Evolutionary conservation across 495 filamentous ascomycete species (phyloP), one percentile per base, ranked within the genome.

Genomic region (Collariella sp.): DNA sequence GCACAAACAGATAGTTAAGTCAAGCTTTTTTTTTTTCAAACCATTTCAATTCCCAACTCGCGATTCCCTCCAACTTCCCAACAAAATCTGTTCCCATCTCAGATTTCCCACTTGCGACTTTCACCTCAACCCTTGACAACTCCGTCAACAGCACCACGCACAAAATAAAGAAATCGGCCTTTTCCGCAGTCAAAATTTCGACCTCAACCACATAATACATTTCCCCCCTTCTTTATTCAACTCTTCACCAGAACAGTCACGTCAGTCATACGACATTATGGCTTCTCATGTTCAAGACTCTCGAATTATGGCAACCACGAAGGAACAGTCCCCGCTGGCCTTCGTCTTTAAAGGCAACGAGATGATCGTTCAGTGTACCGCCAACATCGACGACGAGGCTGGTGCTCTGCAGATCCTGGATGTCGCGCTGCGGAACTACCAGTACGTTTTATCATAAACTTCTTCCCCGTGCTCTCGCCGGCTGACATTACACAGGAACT

Each of bases 331-430:
- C 22, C 52, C 43, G 11, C n/a, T 54, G 34, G 41, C 52, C 1
- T 54, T 54, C n/a, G 31, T 47, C 18, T 54, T 54, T 43, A 20
- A 5, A n/a, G 52, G 52, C n/a, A 54, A 46, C 20, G 55, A 57
- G 24, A 52, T 52, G 42, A 46, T 57, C 11, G 44, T 57, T 24
- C 55, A 57, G 9, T 52, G 43, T 35, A 52, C 43, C 6, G 43
- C 55, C 16, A 46, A 45, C 31, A 31, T 7, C 15, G 46, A 56
- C 31, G 54, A 56, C 2, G 2, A 40, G 22, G 31, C 34, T 7
- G 47, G 20, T 40, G 34, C 49, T 20, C 15, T 48, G 4, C 19
- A n/a, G 1, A 6, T 19, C 19, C 6, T 52, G 9, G 24, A 31
- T 5, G 5, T 15, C n/a, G 49, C 36, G 15, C n/a, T 41, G 2